These are phyloP conservation scores for Colletotrichum horii DNA, from an alignment of 2,329 filamentous ascomycete species.

Conservation along the genomic window DNA sequence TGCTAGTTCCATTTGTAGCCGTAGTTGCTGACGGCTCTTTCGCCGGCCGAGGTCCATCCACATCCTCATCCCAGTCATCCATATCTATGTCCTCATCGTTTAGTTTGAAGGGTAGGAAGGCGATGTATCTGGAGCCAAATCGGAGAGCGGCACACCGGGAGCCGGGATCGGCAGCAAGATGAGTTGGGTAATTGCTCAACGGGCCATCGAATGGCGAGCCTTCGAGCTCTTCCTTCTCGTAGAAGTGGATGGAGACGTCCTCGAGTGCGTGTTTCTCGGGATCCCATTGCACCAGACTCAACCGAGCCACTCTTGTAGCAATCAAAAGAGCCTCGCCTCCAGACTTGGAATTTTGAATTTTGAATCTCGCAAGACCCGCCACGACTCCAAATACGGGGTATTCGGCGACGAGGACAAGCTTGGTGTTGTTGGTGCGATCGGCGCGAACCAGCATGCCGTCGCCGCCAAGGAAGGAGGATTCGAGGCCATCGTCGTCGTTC, in stretches of 20 bases:
- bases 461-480: conserved; percentile 68
- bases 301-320: conserved; percentile 87
- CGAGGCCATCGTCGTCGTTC: conserved; percentile 67
- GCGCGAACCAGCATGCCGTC: conserved; percentile 66
- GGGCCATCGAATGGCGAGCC: conserved; percentile 82
- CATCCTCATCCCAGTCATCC: conserved; percentile 86
- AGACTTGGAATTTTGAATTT: conserved; percentile 72
- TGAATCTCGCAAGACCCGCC: conserved; percentile 81
- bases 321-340: conserved; percentile 85
- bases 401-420: conserved; percentile 85
- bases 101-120: conserved; percentile 92
- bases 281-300: conserved; percentile 95
- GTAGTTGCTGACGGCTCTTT: conserved; percentile 41
- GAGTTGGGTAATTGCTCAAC: conserved; percentile 77
- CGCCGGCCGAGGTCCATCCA: conserved; percentile 70
- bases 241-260: conserved; percentile 96
- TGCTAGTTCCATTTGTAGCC: conserved; percentile 38
- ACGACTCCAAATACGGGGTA: conserved; percentile 84
- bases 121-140: conserved; percentile 86
- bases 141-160: conserved; percentile 94
- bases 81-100: conserved; percentile 86
- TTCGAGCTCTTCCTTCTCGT: conserved; percentile 90
- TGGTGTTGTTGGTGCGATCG: conserved; percentile 71
- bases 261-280: conserved; percentile 77
- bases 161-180: conserved; percentile 85